Conservation (phyloP, 495 filamentous ascomycete genomes). For the Penicillium paxilli region DNA sequence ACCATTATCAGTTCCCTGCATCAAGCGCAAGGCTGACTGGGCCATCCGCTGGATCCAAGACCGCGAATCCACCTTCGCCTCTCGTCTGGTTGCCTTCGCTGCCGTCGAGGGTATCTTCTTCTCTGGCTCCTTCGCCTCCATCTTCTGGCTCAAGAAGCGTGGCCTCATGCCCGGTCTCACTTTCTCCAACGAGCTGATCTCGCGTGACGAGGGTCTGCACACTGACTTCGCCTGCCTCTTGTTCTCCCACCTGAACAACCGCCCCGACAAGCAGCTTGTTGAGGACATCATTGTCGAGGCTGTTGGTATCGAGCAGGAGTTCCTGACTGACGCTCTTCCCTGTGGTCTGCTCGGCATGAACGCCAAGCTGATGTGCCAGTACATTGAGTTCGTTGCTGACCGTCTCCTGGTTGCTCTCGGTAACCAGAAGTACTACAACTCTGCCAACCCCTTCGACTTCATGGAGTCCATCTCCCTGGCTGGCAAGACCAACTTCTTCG, state of each 20-base stretch:
- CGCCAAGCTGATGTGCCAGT: constrained; percentile 94
- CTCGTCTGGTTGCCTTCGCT: constrained; percentile 94
- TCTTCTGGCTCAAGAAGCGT: constrained; percentile 99
- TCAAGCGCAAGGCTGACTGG: constrained; percentile 98
- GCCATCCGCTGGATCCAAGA: constrained; percentile 93
- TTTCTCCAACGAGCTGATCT: constrained; percentile 99
- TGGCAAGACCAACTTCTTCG: constrained; percentile 99
- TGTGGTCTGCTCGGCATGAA: constrained; percentile 96
- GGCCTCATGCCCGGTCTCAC: constrained; percentile 97
- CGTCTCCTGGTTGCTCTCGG: constrained; percentile 89
- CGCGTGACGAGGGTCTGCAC: constrained; percentile 98
- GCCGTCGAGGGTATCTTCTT: constrained; percentile 99
- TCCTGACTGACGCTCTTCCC: constrained; percentile 93
- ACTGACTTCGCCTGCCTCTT: constrained; percentile 98
- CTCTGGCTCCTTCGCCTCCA: constrained; percentile 97
- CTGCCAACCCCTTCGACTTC: constrained; percentile 97
- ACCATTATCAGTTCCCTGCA: constrained; percentile 72
- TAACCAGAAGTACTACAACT: constrained; percentile 89
- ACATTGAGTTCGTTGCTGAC: constrained; percentile 99
- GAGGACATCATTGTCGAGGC: constrained; percentile 90
- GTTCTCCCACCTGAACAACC: constrained; percentile 91
- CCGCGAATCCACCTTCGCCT: constrained; percentile 87
- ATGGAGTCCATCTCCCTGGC: constrained; percentile 99
- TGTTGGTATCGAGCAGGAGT: constrained; percentile 94
- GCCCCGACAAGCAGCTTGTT: constrained; percentile 77